Evolutionary conservation across 1,284 basidiomycete genomes (phyloP).

Genomic region (Cryptococcus sp.): DNA sequence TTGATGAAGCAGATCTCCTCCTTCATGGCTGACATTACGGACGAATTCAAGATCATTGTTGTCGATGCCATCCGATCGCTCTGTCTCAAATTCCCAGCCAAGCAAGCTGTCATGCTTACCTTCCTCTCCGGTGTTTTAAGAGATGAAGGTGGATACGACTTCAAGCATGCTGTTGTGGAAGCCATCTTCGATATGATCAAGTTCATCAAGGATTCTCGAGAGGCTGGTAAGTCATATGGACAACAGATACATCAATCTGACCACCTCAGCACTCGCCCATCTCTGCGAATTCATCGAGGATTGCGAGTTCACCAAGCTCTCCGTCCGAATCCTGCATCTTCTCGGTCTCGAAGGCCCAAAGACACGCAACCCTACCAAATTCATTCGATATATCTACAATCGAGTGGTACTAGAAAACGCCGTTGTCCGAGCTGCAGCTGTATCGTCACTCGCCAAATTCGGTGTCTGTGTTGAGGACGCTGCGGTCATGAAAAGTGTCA

Average conservation of each 20-base stretch:
- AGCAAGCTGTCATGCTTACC: slow-evolving; percentile 90
- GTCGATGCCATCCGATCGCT: slow-evolving; percentile 97
- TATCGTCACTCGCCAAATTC: slow-evolving; percentile 92
- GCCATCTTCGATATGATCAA: slow-evolving; percentile 99
- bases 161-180: slow-evolving; percentile 98
- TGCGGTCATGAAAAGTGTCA: slow-evolving; percentile 76
- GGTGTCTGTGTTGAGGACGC: slow-evolving; percentile 80
- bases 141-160: slow-evolving; percentile 98
- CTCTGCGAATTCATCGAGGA: slow-evolving; percentile 99
- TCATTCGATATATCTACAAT: slow-evolving; percentile 99
- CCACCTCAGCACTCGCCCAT: slow-evolving; percentile 74
- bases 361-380: slow-evolving; percentile 91
- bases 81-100: slow-evolving; percentile 96
- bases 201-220: slow-evolving; percentile 91
- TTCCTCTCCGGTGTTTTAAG: slow-evolving; percentile 91
- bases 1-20: slow-evolving; percentile 99
- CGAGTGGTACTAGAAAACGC: slow-evolving; percentile 98
- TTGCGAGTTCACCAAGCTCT: slow-evolving; percentile 99
- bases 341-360: slow-evolving; percentile 95
- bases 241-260: slow-evolving; percentile 1
- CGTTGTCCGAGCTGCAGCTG: slow-evolving; percentile 94
- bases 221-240: slow-evolving; percentile 52
- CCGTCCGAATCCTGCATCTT: slow-evolving; percentile 90
- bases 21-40: slow-evolving; percentile 99
- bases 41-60: slow-evolving; percentile 99